Conservation (phyloP, 495 filamentous ascomycete genomes). For the Parachaetomium inaequale region DNA sequence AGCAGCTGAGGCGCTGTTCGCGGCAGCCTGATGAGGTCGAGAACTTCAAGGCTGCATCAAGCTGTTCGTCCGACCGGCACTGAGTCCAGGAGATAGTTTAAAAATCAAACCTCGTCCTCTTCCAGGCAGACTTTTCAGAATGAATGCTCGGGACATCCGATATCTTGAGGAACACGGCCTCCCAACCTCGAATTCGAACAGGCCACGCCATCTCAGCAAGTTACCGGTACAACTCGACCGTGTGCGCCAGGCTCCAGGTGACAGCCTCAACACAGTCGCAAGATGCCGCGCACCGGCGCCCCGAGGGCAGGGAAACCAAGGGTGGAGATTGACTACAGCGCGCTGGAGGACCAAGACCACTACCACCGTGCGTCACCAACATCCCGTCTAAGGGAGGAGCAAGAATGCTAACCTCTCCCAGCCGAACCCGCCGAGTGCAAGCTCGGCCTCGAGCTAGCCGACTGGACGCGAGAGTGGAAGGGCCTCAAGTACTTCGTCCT, state of each 20-base stretch:
- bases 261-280: background rate
- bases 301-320: background rate
- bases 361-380: background rate
- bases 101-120: no score
- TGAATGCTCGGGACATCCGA: no score
- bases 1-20: no score
- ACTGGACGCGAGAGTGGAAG: background rate
- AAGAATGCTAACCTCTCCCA: background rate
- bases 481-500: background rate
- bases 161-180: no score
- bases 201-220: background rate
- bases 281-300: background rate
- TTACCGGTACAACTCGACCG: background rate
- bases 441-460: background rate
- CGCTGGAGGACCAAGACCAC: background rate
- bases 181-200: background rate
- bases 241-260: background rate
- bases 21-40: no score
- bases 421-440: background rate
- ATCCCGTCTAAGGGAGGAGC: no score
- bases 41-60: no score
- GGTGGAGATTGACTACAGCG: background rate
- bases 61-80: no score
- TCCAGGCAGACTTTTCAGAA: no score
- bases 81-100: no score